phyloP scores from a whole-genome alignment of 768 basidiomycete species.

The Termitomyces sp. region DNA sequence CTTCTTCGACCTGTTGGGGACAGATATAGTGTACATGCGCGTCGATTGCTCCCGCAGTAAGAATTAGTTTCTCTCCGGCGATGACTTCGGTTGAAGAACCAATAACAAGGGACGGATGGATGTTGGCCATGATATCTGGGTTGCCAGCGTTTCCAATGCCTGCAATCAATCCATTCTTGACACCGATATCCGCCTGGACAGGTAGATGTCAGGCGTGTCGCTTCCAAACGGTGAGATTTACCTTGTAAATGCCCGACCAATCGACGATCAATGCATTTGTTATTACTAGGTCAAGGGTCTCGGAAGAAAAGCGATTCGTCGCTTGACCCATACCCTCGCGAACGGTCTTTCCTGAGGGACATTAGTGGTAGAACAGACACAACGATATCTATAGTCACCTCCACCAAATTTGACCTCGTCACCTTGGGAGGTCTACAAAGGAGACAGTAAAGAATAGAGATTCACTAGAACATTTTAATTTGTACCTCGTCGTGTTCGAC shows the following conservation, averaged over 20 bases:
- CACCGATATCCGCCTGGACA: conserved; percentile 85
- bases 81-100: conserved; percentile 94
- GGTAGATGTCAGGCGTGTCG: neutral
- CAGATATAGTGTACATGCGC: conserved; percentile 95
- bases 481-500: conserved; percentile 82
- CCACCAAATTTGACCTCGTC: conserved; percentile 99
- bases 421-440: conserved; percentile 74
- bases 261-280: conserved; percentile 94
- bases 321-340: conserved; percentile 98
- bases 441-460: neutral
- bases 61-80: conserved; percentile 90
- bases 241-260: conserved; percentile 95
- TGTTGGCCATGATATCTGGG: conserved; percentile 84
- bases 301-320: conserved; percentile 58
- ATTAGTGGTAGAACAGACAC: neutral
- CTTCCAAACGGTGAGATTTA: conserved; percentile 16
- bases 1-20: conserved; percentile 87
- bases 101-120: conserved; percentile 67
- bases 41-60: conserved; percentile 93
- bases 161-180: conserved; percentile 75
- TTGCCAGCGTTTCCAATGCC: conserved; percentile 98
- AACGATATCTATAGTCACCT: conserved; percentile 37
- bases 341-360: conserved; percentile 72
- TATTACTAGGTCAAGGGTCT: conserved; percentile 86
- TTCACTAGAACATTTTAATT: neutral